phyloP scores from a whole-genome alignment of 169 alveolate species.

The Cytauxzoon felis region DNA sequence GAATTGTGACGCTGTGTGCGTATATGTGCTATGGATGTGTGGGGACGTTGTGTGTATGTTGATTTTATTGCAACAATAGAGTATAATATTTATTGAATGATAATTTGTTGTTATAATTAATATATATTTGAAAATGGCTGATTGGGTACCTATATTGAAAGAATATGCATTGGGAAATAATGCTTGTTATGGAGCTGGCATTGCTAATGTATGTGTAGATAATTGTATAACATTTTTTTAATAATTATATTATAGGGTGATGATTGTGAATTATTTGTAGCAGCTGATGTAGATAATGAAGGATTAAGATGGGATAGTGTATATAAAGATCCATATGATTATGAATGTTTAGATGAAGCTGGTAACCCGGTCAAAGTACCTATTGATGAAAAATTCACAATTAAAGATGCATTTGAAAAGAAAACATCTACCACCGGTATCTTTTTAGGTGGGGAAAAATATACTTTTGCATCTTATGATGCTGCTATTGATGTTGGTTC shows the following conservation, averaged over 20 bases:
- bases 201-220: conserved; percentile 46
- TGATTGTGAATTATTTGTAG: conserved; percentile 57
- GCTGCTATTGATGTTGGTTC: conserved; percentile 61
- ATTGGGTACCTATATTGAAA: conserved; percentile 60
- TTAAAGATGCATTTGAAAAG: conserved; percentile 54
- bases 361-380: conserved; percentile 43
- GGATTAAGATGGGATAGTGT: conserved; percentile 61
- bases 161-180: conserved; percentile 52
- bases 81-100: too few species aligned
- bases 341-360: conserved; percentile 37
- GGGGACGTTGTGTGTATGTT: too few species aligned
- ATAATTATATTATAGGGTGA: conserved; percentile 35
- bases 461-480: conserved; percentile 68
- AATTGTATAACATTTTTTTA: not conserved
- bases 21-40: too few species aligned
- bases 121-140: conserved; percentile 43
- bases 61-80: too few species aligned
- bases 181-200: conserved; percentile 62
- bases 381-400: conserved; percentile 53
- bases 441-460: conserved; percentile 73
- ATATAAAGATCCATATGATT: conserved; percentile 48
- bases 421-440: conserved; percentile 67
- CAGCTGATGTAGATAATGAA: conserved; percentile 58
- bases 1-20: too few species aligned
- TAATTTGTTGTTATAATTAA: too few species aligned